Evolutionary conservation across 2,329 filamentous ascomycete species (phyloP).

Genomic region (Colletotrichum tabaci): DNA sequence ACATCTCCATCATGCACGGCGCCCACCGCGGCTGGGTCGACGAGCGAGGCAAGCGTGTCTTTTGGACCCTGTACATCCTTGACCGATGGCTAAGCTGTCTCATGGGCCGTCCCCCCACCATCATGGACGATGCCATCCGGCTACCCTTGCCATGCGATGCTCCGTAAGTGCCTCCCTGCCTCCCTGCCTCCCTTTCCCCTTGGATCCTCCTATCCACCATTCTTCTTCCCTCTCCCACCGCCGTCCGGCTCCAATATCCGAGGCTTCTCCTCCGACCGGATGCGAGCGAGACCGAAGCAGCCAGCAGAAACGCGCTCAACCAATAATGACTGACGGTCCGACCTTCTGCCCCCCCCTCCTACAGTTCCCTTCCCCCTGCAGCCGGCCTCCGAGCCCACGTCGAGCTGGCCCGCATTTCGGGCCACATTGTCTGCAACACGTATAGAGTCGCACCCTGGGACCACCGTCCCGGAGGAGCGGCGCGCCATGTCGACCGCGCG

Average conservation of each 20-base stretch:
- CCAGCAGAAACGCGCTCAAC: neutral
- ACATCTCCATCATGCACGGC: slow-evolving; percentile 64
- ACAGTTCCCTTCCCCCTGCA: slow-evolving; percentile 60
- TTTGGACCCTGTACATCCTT: slow-evolving; percentile 68
- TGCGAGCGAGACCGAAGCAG: slow-evolving; percentile 13
- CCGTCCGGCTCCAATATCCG: neutral
- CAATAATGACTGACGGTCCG: slow-evolving; percentile 18
- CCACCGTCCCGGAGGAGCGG: slow-evolving; percentile 45
- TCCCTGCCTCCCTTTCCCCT: neutral
- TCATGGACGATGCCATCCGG: slow-evolving; percentile 63
- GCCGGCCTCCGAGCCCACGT: slow-evolving; percentile 62
- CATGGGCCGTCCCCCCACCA: slow-evolving; percentile 64
- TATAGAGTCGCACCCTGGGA: slow-evolving; percentile 57
- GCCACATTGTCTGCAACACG: slow-evolving; percentile 64
- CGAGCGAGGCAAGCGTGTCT: slow-evolving; percentile 62
- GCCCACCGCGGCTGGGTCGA: slow-evolving; percentile 60
- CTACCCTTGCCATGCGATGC: slow-evolving; percentile 57
- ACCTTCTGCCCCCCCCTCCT: slow-evolving; percentile 2
- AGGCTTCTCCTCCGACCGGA: slow-evolving; percentile 13
- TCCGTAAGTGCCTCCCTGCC: slow-evolving; percentile 53
- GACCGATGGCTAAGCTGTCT: slow-evolving; percentile 65
- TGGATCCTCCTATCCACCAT: too few species aligned
- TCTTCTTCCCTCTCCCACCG: too few species aligned
- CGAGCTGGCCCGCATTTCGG: slow-evolving; percentile 62
- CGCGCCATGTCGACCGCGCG: slow-evolving; percentile 56